Base-by-base conservation (phyloP, 495 filamentous ascomycete genomes). In the Hypoxylon fragiforme region DNA sequence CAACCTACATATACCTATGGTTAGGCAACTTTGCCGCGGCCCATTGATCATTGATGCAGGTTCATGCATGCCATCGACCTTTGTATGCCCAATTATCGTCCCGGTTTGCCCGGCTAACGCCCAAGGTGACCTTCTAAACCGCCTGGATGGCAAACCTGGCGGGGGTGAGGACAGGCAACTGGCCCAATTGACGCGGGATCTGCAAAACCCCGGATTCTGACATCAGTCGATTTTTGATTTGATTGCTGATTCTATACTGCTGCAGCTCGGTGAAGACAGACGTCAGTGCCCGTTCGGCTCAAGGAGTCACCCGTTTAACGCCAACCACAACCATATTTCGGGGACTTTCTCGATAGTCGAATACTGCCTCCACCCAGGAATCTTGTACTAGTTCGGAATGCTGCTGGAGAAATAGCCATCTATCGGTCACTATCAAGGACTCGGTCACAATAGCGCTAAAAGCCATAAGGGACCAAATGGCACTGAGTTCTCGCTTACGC, bases 381-480 rank as follows among this genome's bases (percentile, higher is more conserved):
- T 90, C 81, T 56, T 79, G 77, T 28, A 91, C 77, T 13, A 80
- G 74, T 18, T 81, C 75, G 21, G 77, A 61, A 58, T 95, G 86
- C 65, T 98, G 92, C 37, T 74, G 83, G 49, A 98, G 75, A 70
- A 88, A 98, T 45, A 90, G 76, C 90, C 90, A 97, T 34, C 94
- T 76, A 76, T 98, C 94, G 24, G 91, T 85, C 28, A 96, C 90
- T 66, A 98, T 91, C 44, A 91, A 71, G 19, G 89, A 88, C 72
- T 98, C 94, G 21, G 92, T 84, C 11, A 97, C 85, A 7, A 81
- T 81, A 6, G 95, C 89, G 63, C 90, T 94, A 64, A 95, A 96
- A 2, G 94, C 90, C 92, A 97, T 97, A 63, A 98, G 70, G 59
- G 79, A 89, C 94, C 94, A 98, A 28, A 91, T 76, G 3, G 92